Base-by-base conservation (phyloP, 2,329 filamentous ascomycete species). In the Sclerotinia nivalis region DNA sequence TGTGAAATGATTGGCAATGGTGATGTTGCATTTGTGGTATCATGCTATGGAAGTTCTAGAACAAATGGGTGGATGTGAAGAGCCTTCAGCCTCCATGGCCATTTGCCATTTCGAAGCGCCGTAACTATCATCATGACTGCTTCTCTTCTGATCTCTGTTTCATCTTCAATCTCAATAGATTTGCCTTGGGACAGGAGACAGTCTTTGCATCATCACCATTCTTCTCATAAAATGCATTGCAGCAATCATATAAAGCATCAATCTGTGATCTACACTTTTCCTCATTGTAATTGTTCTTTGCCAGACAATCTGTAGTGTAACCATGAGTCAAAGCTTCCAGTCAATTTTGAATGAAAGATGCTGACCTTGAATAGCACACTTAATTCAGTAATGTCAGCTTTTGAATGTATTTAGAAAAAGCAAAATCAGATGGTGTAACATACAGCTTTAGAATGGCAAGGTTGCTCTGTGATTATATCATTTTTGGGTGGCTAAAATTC, bases 311-410 rank as follows among this genome's bases (percentile, higher is more conserved):
- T 97, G 76, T 45, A 9, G 49, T 58, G 54, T 13, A 3, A 18
- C 6, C 50, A 65, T 71, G 49, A 73, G 69, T 59, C 22, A 45
- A 45, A 2, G 22, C 37, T 65, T n/a, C 40, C 12, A 37, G 5
- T 22, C 15, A 34, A 15, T 31, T 58, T 31, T 22, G 40, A 47
- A 18, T 2, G 58, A 47, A 25, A 58, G 47, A 43, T 59, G 66
- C 78, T 77, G 80, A 96, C 94, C 87, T 87, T 97, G 94, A 71
- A 97, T 97, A 12, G 92, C 93, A 81, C 94, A 97, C 91, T 93
- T 52, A 1, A 49, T 66, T 31, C 22, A 9, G n/a, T 22, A 22
- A 60, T 20, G 59, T 72, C 59, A 70, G 66, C 58, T 22, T 31
- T 49, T 13, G 47, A 49, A 15, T 58, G 4, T 22, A n/a, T 25